These are phyloP conservation scores for Thozetella sp. DNA, from an alignment of 495 filamentous ascomycete species.

Conservation along the genomic window DNA sequence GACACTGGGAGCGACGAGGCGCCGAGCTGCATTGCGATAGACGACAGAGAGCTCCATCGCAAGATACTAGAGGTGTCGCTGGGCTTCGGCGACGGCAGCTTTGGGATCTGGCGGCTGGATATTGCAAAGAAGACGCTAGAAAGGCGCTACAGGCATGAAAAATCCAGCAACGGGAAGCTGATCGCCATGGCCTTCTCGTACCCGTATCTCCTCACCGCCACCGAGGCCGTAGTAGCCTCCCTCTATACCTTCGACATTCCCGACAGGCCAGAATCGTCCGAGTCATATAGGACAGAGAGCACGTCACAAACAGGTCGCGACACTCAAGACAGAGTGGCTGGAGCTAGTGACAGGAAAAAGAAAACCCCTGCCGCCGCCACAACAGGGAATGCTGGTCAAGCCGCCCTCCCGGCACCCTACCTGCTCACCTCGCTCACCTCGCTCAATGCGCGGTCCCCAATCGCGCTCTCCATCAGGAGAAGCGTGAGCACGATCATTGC, in stretches of 20 bases:
- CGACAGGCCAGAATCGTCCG: neutral
- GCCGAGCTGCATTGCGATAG: slow-evolving; percentile 72
- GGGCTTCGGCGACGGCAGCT: slow-evolving; percentile 78
- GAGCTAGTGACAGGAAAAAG: slow-evolving; percentile 4
- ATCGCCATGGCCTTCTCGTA: slow-evolving; percentile 72
- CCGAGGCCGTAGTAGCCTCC: slow-evolving; percentile 69
- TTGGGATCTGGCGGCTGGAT: slow-evolving; percentile 67
- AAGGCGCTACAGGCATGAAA: slow-evolving; percentile 54
- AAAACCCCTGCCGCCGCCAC: neutral
- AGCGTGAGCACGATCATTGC: slow-evolving; percentile 64
- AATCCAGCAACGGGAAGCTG: slow-evolving; percentile 64
- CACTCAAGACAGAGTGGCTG: slow-evolving; percentile 1
- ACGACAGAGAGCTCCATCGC: slow-evolving; percentile 38
- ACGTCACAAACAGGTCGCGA: slow-evolving; percentile 13
- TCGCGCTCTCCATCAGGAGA: slow-evolving; percentile 75
- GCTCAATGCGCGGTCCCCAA: slow-evolving; percentile 75
- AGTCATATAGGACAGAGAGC: slow-evolving; percentile 4
- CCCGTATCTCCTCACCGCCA: slow-evolving; percentile 81
- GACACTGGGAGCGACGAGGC: slow-evolving; percentile 14
- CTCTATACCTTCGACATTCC: slow-evolving; percentile 65
- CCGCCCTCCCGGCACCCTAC: slow-evolving; percentile 36
- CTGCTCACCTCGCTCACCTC: slow-evolving; percentile 83
- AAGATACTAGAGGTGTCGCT: slow-evolving; percentile 57
- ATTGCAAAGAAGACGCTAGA: slow-evolving; percentile 39
- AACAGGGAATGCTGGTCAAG: neutral